Evolutionary conservation across 2,329 filamentous ascomycete genomes (phyloP).

Genomic region (Phialocephala sp.): DNA sequence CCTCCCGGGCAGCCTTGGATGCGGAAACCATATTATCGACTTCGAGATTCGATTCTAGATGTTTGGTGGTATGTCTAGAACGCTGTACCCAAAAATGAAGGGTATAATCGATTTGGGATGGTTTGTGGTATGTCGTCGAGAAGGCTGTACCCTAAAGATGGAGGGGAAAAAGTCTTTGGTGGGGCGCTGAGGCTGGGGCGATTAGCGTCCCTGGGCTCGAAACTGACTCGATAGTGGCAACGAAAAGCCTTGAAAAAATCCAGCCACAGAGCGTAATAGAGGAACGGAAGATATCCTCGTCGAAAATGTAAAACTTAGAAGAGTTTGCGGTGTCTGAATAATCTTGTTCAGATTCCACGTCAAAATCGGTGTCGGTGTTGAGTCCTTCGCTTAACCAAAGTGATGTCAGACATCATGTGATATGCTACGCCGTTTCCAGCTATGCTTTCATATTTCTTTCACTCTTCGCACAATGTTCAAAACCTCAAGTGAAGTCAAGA

Average conservation of each 20-base stretch:
- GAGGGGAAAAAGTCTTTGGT: slow-evolving; percentile 22
- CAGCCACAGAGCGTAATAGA: not conserved
- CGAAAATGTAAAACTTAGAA: not conserved
- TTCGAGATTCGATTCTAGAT: slow-evolving; percentile 15
- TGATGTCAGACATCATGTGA: too few species aligned
- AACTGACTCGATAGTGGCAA: slow-evolving; percentile 11
- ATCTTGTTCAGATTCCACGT: not conserved
- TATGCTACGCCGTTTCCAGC: too few species aligned
- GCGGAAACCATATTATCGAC: slow-evolving; percentile 65
- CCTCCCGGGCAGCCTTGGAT: slow-evolving; percentile 74
- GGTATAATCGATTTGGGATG: slow-evolving; percentile 12
- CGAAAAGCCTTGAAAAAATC: not conserved
- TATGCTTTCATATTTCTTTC: too few species aligned
- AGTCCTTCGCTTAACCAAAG: not conserved
- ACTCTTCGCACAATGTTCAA: too few species aligned
- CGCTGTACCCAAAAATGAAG: not conserved
- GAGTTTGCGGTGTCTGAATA: too few species aligned
- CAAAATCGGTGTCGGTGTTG: not conserved
- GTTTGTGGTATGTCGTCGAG: not conserved
- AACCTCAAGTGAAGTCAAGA: too few species aligned
- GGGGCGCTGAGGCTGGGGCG: slow-evolving; percentile 23
- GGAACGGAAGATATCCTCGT: not conserved
- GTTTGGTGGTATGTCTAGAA: not conserved
- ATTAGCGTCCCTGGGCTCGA: slow-evolving; percentile 8
- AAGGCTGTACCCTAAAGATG: slow-evolving; percentile 13